Conservation (phyloP, 2,329 filamentous ascomycete species). For the Ophiostoma perfectum region DNA sequence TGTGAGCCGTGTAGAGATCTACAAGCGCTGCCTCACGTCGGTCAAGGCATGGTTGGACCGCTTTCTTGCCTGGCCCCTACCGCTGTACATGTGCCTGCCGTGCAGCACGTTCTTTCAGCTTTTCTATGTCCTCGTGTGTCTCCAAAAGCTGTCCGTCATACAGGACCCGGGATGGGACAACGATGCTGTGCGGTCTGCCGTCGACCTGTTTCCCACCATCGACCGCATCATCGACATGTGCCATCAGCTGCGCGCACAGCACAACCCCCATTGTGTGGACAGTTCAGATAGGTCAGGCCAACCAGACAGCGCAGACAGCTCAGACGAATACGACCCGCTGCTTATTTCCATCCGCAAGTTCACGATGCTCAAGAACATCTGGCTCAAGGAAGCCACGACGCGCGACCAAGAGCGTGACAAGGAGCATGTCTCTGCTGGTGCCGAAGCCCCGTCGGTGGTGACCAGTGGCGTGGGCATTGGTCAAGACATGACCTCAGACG, state of each 20-base stretch:
- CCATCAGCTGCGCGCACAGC: not conserved
- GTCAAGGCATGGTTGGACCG: conserved; percentile 23
- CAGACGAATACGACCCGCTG: not conserved
- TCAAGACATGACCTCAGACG: not conserved
- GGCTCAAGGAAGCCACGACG: not conserved
- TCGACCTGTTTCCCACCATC: not conserved
- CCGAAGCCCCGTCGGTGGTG: not conserved
- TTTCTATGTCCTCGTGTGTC: not conserved
- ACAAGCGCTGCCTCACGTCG: conserved; percentile 24
- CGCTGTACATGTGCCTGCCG: not conserved
- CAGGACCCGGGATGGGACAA: not conserved
- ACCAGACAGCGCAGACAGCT: not conserved
- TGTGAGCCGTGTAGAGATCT: conserved; percentile 18
- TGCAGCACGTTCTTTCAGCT: not conserved
- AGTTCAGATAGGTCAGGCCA: not conserved
- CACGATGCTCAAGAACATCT: not conserved
- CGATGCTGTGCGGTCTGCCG: not conserved
- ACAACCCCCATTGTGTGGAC: not conserved
- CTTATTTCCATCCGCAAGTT: not conserved
- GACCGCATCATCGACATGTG: not conserved
- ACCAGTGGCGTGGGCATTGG: not conserved
- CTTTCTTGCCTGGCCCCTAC: conserved; percentile 17
- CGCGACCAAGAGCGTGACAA: not conserved
- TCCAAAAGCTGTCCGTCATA: not conserved
- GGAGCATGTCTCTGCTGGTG: not conserved